Evolutionary conservation across 306 rosid species (phyloP), one percentile per base, ranked within the genome.

Genomic region (Rosa chinensis): DNA sequence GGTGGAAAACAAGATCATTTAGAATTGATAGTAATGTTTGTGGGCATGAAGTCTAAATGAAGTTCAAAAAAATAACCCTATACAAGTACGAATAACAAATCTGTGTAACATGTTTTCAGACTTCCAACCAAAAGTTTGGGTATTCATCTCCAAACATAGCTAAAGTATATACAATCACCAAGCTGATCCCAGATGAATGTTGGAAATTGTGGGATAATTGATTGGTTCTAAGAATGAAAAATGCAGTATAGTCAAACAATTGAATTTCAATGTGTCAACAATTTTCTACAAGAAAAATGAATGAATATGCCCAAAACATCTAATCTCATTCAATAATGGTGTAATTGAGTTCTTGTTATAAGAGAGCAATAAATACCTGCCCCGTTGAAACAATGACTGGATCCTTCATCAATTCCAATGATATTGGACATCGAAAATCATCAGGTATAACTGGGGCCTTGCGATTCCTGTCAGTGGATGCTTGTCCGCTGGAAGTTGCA

Each of bases 351-450:
- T 75, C 48, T 79, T 13, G 72, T 83, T 18, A 49, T 50, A 8
- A 72, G 48, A 81, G 78, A 75, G 82, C 67, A 68, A 80, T 44
- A 74, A 76, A 80, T 88, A 96, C 99, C 98, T 96, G 99, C 84
- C 99, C 99, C 10, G 99, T 96, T 69, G 99, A 96, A 81, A 96
- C 98, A 85, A 96, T 96, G 78, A 96, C 96, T 8, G 99, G 99
- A 87, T 96, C 98, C 82, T 77, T 89, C 98, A 96, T 96, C 83
- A 96, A 86, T 84, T 96, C 99, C 74, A 96, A 85, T 70, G 99
- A 91, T 82, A 96, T 93, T 12, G 99, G 99, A 87, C 99, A 96
- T 59, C 94, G 92, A 80, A 96, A 96, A 89, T 96, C 99, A 80
- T 89, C 91, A 10, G 99, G 99, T 70, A 93, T 82, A 70, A 84